Evolutionary conservation across 495 filamentous ascomycete genomes (phyloP), one percentile per base, ranked within the genome.

Genomic region (Penicillium samsonianum): DNA sequence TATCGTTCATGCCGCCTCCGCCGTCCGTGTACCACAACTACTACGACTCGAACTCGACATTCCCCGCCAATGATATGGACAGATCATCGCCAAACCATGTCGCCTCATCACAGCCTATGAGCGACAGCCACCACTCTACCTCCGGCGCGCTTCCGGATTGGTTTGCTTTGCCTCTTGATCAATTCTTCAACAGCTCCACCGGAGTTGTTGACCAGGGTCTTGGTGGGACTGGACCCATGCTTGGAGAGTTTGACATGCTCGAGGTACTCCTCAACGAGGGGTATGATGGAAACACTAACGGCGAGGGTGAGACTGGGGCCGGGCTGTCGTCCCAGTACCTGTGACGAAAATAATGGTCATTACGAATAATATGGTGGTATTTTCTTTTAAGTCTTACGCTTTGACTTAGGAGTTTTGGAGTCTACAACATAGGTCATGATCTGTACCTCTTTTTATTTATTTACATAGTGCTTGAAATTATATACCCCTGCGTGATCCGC

Each of bases 171-270:
- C 73, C 77, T 1, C 65, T 80, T 7, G 74, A 82, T 55, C 76
- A 84, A 57, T 79, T 85, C 60, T 76, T 78, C 47, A 82, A 78
- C 28, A 82, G 78, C 49, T 78, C 76, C 0, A 73, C 67, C 16
- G 70, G 69, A 5, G 75, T 73, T 14, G 77, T 81, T 37, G 78
- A 83, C 53, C 77, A 80, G 56, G 76, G 77, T 46, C 67, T 78
- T 0, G 76, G 77, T 23, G 76, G 76, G 4, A 78, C 76, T 4
- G 77, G 77, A 2, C 76, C 76, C 30, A 80, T 78, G 73, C 63
- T 80, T 26, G 76, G 76, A 23, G 76, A 78, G 33, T 75, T 78
- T 42, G 77, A 80, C 46, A 79, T 80, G 76, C 57, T 80, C 5
- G 76, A 78, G 57, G 74, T 78, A 14, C 64, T 80, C 7, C 67